These are phyloP conservation scores for Penicillium aurantiogriseum DNA, from an alignment of 2,329 filamentous ascomycete species.

Conservation along the genomic window DNA sequence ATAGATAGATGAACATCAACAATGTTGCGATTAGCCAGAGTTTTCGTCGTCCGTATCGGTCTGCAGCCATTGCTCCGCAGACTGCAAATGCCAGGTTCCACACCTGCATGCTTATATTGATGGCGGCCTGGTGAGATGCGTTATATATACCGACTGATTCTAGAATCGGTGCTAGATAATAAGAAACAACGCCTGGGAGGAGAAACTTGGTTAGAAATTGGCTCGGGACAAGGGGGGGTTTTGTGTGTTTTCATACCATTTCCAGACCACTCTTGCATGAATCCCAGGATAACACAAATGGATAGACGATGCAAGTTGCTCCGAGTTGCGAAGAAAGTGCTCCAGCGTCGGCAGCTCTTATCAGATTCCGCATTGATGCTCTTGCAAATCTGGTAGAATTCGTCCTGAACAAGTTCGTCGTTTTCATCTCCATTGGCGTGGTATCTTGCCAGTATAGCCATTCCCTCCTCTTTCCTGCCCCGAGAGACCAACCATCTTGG, in stretches of 20 bases:
- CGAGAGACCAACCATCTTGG: slow-evolving; percentile 63
- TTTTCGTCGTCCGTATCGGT: slow-evolving; percentile 14
- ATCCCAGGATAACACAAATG: slow-evolving; percentile 23
- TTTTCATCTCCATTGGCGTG: slow-evolving; percentile 53
- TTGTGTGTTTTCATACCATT: slow-evolving; percentile 1
- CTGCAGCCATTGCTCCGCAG: slow-evolving; percentile 6
- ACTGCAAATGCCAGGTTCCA: slow-evolving; percentile 12
- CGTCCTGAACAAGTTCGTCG: slow-evolving; percentile 22
- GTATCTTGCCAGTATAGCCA: slow-evolving; percentile 57
- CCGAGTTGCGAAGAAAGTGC: slow-evolving; percentile 16
- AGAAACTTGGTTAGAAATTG: background rate
- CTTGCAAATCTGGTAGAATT: slow-evolving; percentile 27
- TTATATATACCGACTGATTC: slow-evolving; percentile 20
- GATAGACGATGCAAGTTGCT: slow-evolving; percentile 22
- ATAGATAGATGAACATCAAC: slow-evolving; percentile 18
- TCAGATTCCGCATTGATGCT: slow-evolving; percentile 21
- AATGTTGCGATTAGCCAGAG: slow-evolving; percentile 16
- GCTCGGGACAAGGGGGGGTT: background rate
- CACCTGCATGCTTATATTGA: slow-evolving; percentile 18
- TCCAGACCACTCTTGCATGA: slow-evolving; percentile 22
- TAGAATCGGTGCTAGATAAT: slow-evolving; percentile 24
- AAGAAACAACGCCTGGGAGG: slow-evolving; percentile 19
- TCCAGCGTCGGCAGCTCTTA: slow-evolving; percentile 17
- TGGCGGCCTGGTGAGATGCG: slow-evolving; percentile 10
- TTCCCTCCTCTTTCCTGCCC: slow-evolving; percentile 57